Conservation (phyloP, 345 rosid species). For the Mercurialis annua region DNA sequence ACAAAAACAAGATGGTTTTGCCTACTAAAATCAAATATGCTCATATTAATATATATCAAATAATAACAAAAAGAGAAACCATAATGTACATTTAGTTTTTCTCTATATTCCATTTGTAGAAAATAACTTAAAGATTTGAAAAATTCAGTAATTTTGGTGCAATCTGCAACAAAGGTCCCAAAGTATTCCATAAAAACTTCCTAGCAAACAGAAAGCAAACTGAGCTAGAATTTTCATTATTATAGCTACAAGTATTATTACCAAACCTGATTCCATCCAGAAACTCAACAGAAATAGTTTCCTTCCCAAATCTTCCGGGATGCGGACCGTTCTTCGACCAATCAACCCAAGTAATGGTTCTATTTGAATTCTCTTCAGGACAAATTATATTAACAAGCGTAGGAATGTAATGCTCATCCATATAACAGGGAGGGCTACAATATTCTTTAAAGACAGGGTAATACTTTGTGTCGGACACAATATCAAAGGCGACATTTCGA, state of each 20-base stretch:
- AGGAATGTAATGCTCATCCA: constrained; percentile 48
- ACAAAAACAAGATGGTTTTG: too few species aligned
- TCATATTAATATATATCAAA: too few species aligned
- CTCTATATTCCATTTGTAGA: background rate
- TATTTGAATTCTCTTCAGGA: constrained; percentile 33
- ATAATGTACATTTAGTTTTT: too few species aligned
- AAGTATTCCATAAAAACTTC: constrained; percentile 45
- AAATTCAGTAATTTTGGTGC: constrained; percentile 26
- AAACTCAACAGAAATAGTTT: constrained; percentile 32
- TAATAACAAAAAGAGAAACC: too few species aligned
- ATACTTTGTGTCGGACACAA: constrained; percentile 39
- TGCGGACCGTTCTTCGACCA: constrained; percentile 45
- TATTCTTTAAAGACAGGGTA: constrained; percentile 26
- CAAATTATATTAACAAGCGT: constrained; percentile 31
- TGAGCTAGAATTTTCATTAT: constrained; percentile 31
- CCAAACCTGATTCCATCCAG: constrained; percentile 37
- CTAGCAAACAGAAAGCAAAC: constrained; percentile 46
- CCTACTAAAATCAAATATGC: too few species aligned
- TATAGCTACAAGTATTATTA: constrained; percentile 35
- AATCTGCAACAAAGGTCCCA: constrained; percentile 40
- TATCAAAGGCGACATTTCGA: constrained; percentile 31
- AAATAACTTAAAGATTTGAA: background rate
- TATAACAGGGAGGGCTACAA: constrained; percentile 47
- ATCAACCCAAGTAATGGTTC: constrained; percentile 51
- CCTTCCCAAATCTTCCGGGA: constrained; percentile 38